Percentiles rank a stretch among this genome's conserved stretches.
phyloP scores from a whole-genome alignment of 148 eudicot genomes.

The Fallopia convolvulus region DNA sequence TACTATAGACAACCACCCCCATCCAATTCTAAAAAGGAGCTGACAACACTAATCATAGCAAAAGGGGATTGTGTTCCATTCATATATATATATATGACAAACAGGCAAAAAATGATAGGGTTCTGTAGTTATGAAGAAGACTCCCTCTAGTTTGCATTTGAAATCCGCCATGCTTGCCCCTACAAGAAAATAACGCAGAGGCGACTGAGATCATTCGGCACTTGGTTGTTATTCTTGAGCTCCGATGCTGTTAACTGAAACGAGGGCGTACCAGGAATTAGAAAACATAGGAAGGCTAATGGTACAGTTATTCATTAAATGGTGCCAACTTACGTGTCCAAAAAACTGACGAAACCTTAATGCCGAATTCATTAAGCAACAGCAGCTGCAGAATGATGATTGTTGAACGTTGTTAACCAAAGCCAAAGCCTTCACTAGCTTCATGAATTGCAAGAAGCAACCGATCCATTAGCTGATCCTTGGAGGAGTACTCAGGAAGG shows the following conservation, averaged over 20 bases:
- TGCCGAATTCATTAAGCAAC: background rate
- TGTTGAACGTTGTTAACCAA: conserved; percentile 46
- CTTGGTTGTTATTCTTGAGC: background rate
- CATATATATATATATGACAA: background rate
- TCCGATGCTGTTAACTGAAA: background rate
- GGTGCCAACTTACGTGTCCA: conserved; percentile 2
- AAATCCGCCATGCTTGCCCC: conserved; percentile 7
- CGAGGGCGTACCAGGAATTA: background rate
- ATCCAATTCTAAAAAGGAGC: background rate
- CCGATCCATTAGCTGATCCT: conserved; percentile 91
- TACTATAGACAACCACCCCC: conserved; percentile 9
- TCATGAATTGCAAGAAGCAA: conserved; percentile 95
- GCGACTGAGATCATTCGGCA: background rate
- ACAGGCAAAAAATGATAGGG: conserved; percentile 10
- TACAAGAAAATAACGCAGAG: background rate
- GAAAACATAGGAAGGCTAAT: background rate
- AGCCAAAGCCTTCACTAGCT: conserved; percentile 99
- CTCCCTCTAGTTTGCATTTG: background rate
- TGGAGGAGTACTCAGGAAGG: conserved; percentile 91
- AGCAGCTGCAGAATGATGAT: background rate
- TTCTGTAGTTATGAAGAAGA: background rate
- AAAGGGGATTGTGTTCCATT: background rate
- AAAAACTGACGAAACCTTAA: background rate
- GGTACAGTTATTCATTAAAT: background rate
- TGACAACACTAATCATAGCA: background rate